Percentiles rank a stretch among this genome's conserved stretches.
Evolutionary conservation across 768 basidiomycete species (phyloP).

Genomic region (Clitopilus hobsonii): DNA sequence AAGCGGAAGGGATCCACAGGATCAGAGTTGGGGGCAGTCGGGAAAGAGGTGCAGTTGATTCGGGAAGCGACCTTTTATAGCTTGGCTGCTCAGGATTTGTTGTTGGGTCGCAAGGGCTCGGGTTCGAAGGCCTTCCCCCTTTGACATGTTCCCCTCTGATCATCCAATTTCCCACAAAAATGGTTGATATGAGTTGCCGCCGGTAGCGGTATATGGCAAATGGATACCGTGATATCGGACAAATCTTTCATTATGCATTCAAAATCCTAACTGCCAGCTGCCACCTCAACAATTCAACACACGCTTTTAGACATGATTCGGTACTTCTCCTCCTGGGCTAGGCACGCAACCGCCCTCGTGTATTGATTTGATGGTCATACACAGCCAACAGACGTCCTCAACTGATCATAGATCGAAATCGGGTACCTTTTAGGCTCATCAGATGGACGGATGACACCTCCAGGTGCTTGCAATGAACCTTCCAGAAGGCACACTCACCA

Average conservation of each 20-base stretch:
- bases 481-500: not conserved
- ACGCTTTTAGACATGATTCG: not conserved
- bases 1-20: not conserved
- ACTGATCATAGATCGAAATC: not conserved
- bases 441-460: not conserved
- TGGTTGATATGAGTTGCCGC: not conserved
- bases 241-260: not conserved
- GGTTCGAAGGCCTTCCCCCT: not conserved
- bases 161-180: not conserved
- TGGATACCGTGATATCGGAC: not conserved
- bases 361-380: not conserved
- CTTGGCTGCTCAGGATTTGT: not conserved
- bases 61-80: not conserved
- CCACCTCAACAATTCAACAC: not conserved
- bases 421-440: not conserved
- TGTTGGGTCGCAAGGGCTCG: slow-evolving; percentile 1
- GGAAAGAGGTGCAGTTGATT: not conserved
- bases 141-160: not conserved
- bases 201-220: not conserved
- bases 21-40: slow-evolving; percentile 1
- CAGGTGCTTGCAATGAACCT: not conserved
- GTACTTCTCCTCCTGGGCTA: not conserved
- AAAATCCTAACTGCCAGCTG: not conserved
- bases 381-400: not conserved
- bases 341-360: slow-evolving; percentile 1